These are phyloP conservation scores for Coemansia sp. DNA, from an alignment of 371 early-diverging fungal genomes.

Conservation along the genomic window DNA sequence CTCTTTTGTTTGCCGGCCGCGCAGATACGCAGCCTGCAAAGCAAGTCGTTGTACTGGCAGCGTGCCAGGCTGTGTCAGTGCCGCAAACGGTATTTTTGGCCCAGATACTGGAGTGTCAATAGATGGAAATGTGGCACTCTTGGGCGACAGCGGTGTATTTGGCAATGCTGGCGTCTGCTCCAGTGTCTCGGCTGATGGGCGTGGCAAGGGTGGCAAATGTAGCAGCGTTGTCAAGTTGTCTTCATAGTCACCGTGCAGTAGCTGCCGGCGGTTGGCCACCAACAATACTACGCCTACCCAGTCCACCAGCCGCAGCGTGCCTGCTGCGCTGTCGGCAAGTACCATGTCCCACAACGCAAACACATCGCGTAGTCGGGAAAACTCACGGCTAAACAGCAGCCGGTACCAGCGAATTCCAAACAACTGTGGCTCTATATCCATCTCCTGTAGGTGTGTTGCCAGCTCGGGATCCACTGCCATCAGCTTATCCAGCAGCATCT, in stretches of 20 bases:
- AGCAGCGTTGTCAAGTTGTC: conserved; percentile 73
- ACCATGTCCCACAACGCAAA: conserved; percentile 83
- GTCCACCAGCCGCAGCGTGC: conserved; percentile 69
- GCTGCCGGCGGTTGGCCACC: conserved; percentile 68
- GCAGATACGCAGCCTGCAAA: conserved; percentile 66
- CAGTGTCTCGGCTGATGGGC: conserved; percentile 35
- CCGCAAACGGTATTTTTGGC: conserved; percentile 12
- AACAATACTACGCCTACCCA: conserved; percentile 78
- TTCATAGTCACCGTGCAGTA: conserved; percentile 73
- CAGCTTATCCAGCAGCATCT: conserved; percentile 71
- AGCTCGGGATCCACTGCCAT: conserved; percentile 67
- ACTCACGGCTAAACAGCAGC: conserved; percentile 88
- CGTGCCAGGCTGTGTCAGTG: conserved; percentile 8
- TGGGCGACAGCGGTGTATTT: conserved; percentile 21
- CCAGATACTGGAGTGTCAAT: not conserved
- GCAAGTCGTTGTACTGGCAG: conserved; percentile 56
- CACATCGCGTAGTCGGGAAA: conserved; percentile 68
- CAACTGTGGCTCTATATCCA: conserved; percentile 88
- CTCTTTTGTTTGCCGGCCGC: conserved; percentile 54
- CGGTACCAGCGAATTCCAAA: conserved; percentile 93
- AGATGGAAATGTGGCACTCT: not conserved
- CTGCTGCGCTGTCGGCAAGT: conserved; percentile 69
- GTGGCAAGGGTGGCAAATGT: conserved; percentile 65
- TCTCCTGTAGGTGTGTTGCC: conserved; percentile 63
- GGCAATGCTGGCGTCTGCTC: conserved; percentile 35